Conservation (phyloP, 108 stramenopile genomes). For the Chaetoceros muelleri region DNA sequence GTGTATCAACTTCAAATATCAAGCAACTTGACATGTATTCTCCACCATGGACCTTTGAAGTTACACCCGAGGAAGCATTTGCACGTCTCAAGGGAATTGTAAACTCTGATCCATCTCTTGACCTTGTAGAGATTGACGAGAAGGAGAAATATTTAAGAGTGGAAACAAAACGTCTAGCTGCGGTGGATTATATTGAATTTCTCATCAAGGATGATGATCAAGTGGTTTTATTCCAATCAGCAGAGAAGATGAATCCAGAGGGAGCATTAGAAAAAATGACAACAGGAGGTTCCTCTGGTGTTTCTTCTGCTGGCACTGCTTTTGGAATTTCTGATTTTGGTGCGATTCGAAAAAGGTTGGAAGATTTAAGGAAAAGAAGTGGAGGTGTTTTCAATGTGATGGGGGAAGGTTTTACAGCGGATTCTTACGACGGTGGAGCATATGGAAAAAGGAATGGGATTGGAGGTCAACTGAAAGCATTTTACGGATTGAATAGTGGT, state of each 20-base stretch:
- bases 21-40: slow-evolving; percentile 45
- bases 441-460: slow-evolving; percentile 33
- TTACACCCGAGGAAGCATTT: slow-evolving; percentile 49
- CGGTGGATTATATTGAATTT: slow-evolving; percentile 57
- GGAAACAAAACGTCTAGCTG: slow-evolving; percentile 27
- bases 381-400: slow-evolving; percentile 66
- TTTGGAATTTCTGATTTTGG: slow-evolving; percentile 64
- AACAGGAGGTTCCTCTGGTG: not conserved
- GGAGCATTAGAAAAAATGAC: too few species aligned
- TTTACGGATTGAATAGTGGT: slow-evolving; percentile 72
- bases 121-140: slow-evolving; percentile 37
- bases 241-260: slow-evolving; percentile 31
- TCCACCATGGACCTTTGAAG: slow-evolving; percentile 78
- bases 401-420: slow-evolving; percentile 49
- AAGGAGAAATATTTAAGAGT: slow-evolving; percentile 40
- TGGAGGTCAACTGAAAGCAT: slow-evolving; percentile 75
- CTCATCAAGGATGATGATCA: slow-evolving; percentile 46
- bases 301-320: too few species aligned
- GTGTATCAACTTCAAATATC: slow-evolving; percentile 60
- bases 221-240: slow-evolving; percentile 49
- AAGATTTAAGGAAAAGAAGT: slow-evolving; percentile 39
- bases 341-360: slow-evolving; percentile 44
- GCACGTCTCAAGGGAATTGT: slow-evolving; percentile 66
- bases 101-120: slow-evolving; percentile 26
- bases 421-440: slow-evolving; percentile 23